Percentiles rank a stretch among this genome's conserved stretches.
phyloP scores from a whole-genome alignment of 192 early-diverging fungal genomes.

The Coemansia reversa region DNA sequence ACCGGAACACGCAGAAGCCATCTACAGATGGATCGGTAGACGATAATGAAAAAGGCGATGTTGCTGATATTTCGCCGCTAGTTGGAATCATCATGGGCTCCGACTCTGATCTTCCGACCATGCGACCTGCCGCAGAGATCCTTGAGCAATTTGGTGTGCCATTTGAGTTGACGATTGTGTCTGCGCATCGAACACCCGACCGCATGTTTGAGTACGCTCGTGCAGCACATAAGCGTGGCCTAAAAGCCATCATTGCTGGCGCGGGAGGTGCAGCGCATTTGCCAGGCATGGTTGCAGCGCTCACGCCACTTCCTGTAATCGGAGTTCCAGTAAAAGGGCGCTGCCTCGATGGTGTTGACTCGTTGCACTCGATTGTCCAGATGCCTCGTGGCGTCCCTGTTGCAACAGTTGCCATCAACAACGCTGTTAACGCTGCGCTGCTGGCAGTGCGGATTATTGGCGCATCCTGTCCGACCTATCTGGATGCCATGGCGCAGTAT shows the following conservation, averaged over 20 bases:
- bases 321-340: slow-evolving; percentile 95
- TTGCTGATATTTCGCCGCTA: slow-evolving; percentile 60
- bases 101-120: slow-evolving; percentile 94
- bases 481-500: slow-evolving; percentile 77
- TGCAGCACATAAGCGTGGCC: slow-evolving; percentile 80
- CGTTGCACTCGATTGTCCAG: slow-evolving; percentile 96
- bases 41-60: slow-evolving; percentile 32
- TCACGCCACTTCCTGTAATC: slow-evolving; percentile 96
- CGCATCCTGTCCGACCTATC: slow-evolving; percentile 69
- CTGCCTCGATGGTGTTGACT: slow-evolving; percentile 93
- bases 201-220: slow-evolving; percentile 93
- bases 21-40: slow-evolving; percentile 29
- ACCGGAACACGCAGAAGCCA: slow-evolving; percentile 14
- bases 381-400: slow-evolving; percentile 99
- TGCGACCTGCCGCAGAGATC: slow-evolving; percentile 88
- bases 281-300: slow-evolving; percentile 98
- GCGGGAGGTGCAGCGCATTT: slow-evolving; percentile 98
- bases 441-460: slow-evolving; percentile 92
- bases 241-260: slow-evolving; percentile 97
- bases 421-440: slow-evolving; percentile 94
- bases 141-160: slow-evolving; percentile 88
- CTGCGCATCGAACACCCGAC: slow-evolving; percentile 93
- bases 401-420: slow-evolving; percentile 98
- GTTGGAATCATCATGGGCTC: slow-evolving; percentile 99
- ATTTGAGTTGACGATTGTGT: slow-evolving; percentile 96